A percentile compares a stretch with the other conserved stretches of the same genome.
phyloP scores from a whole-genome alignment of 2,329 filamentous ascomycete genomes.

The Cladophialophora bantiana region DNA sequence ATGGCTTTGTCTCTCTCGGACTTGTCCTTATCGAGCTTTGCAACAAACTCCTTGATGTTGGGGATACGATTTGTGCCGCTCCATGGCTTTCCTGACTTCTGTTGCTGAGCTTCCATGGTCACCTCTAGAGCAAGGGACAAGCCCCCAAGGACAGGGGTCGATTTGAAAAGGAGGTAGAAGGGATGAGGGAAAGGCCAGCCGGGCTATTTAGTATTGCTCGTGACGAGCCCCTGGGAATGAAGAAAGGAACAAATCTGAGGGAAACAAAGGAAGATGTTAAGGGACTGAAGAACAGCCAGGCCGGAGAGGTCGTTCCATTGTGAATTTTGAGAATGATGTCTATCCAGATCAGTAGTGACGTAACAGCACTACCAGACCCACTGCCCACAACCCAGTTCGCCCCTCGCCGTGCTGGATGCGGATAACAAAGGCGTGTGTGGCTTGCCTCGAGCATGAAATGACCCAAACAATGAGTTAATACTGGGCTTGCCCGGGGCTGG shows the following conservation, averaged over 20 bases:
- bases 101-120: constrained; percentile 45
- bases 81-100: constrained; percentile 72
- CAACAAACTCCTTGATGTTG: constrained; percentile 83
- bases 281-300: background rate
- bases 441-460: constrained; percentile 15
- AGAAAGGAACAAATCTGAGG: background rate
- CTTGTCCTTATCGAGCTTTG: constrained; percentile 80
- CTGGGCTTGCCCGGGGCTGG: background rate
- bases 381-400: background rate
- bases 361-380: background rate
- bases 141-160: background rate
- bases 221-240: background rate
- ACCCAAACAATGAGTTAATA: constrained; percentile 4
- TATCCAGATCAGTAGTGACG: constrained; percentile 11
- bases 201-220: background rate
- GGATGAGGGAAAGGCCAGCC: background rate
- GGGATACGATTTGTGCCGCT: constrained; percentile 84
- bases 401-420: background rate
- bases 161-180: background rate
- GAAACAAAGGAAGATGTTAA: background rate
- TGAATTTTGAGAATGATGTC: constrained; percentile 16
- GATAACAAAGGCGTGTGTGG: constrained; percentile 14
- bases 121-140: background rate
- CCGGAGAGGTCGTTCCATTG: background rate
- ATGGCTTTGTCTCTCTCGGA: constrained; percentile 74